Base-by-base conservation (phyloP, 2,329 filamentous ascomycete genomes). In the Clonostachys solani region DNA sequence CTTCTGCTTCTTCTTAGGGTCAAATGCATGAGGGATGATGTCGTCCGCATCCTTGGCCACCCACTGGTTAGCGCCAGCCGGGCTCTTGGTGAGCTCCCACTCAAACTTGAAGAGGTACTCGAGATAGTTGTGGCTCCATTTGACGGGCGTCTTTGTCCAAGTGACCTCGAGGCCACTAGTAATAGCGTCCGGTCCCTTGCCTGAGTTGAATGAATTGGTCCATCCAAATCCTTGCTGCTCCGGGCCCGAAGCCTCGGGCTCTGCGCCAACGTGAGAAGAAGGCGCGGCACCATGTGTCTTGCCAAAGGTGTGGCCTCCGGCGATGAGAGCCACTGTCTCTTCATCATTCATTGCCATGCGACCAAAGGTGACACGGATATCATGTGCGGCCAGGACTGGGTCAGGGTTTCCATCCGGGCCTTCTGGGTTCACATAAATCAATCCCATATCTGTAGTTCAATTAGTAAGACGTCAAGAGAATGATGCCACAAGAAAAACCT, bases 281-380 rank as follows among this genome's bases (percentile, higher is more conserved):
- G 81, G 71, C 47, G 69, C 86, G 33, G 87, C 87, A 56, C 87
- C 87, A 66, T 92, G 87, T 0, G 86, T 89, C 79, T 92, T 92
- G 58, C 87, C 87, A 56, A 92, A 89, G 23, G 81, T 77, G 73
- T 92, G 87, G 38, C 87, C 87, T 60, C 87, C 87, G 36, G 84
- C 84, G 61, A 92, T 91, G 42, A 92, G 71, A 15, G 87, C 87
- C 46, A 88, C 87, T 0, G 87, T 92, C 74, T 92, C 87, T 67
- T 88, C 83, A 61, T 91, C 86, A 61, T 88, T 82, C 87, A 92
- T 91, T 51, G 87, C 47, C 43, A 49, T 42, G 15, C 16, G 12
- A 43, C 15, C 6, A 10, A n/a, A 92, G 17, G 87, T 89, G 49
- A 73, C 77, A 53, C 86, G 85, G 60, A 91, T 91, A 57, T 92